Base-by-base conservation (phyloP, 371 early-diverging fungal genomes). In the Mucor velutinosus region DNA sequence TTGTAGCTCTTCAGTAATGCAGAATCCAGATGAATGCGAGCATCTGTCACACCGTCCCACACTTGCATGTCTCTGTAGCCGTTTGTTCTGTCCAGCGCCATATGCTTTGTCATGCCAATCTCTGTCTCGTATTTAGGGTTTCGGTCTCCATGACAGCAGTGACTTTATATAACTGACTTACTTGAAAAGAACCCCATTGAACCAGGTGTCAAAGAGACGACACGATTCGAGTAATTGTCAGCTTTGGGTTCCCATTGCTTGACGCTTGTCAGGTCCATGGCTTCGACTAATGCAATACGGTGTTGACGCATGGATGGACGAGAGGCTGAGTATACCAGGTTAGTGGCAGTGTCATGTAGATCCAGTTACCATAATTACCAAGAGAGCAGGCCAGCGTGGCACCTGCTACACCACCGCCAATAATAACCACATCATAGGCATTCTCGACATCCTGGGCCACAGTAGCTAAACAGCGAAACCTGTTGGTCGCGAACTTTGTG, bases 391-490 rank as follows among this genome's bases (percentile, higher is more conserved):
- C 96, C 29, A 95, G 79, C 10, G 95, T 91, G 17, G 89, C 89
- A 35, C 97, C 97, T 27, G 94, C 90, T 27, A 94, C 89, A n/a
- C 97, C 97, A 47, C 94, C 96, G 21, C 97, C 97, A n/a, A 97
- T 92, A 74, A 97, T 92, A 32, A 91, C 91, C 11, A 92, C 80
- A 65, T 93, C 94, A 61, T 91, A 93, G 7, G 78, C 74, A 61
- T 85, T 73, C 27, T 76, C 67, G n/a, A 76, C 32, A 43, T 71
- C 66, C 6, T 65, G 21, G 2, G 63, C 41, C 11, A 63, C 45
- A 30, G 78, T 70, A 32, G 75, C 75, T n/a, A 74, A 59, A 14
- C 15, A 30, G 21, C 71, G 66, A 23, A 25, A 8, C 53, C n/a
- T 62, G 7, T 30, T 57, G 5, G 58, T 30, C 37, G 47, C 51